Evolutionary conservation across 331 rosid species (phyloP).

Genomic region (Saraca asoca): DNA sequence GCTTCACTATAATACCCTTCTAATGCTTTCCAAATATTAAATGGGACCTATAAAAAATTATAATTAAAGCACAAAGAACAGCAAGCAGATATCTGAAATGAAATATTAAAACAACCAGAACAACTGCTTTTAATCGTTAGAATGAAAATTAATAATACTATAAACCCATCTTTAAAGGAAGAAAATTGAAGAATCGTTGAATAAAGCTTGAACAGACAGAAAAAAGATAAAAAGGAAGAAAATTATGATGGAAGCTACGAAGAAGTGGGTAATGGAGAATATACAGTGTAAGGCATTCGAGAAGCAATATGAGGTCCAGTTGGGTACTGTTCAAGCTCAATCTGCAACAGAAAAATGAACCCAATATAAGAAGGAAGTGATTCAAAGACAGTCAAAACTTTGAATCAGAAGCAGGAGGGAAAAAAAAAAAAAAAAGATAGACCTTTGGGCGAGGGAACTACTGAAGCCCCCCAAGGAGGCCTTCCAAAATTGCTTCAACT

Average conservation of each 20-base stretch:
- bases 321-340: constrained; percentile 89
- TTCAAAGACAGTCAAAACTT: not conserved
- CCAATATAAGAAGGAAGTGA: not conserved
- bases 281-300: constrained; percentile 79
- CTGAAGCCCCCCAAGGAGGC: constrained; percentile 64
- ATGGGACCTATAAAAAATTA: too few relatives aligned
- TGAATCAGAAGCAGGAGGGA: constrained; percentile 4
- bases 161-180: constrained; percentile 28
- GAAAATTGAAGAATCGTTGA: not conserved
- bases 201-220: not conserved
- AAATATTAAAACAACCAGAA: constrained; percentile 9
- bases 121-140: not conserved
- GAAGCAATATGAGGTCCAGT: constrained; percentile 96
- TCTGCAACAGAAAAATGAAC: constrained; percentile 49
- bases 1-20: too few relatives aligned
- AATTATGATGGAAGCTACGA: not conserved
- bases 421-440: constrained; percentile 29
- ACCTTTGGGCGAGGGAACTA: constrained; percentile 76
- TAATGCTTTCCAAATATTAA: too few relatives aligned
- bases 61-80: constrained; percentile 10
- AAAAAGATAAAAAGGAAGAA: not conserved
- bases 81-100: constrained; percentile 24
- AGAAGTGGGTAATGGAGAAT: constrained; percentile 13
- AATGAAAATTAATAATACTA: too few relatives aligned
- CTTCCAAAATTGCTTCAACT: constrained; percentile 74